phyloP scores from a whole-genome alignment of 2,329 filamentous ascomycete genomes.

The Exophiala calicioides region DNA sequence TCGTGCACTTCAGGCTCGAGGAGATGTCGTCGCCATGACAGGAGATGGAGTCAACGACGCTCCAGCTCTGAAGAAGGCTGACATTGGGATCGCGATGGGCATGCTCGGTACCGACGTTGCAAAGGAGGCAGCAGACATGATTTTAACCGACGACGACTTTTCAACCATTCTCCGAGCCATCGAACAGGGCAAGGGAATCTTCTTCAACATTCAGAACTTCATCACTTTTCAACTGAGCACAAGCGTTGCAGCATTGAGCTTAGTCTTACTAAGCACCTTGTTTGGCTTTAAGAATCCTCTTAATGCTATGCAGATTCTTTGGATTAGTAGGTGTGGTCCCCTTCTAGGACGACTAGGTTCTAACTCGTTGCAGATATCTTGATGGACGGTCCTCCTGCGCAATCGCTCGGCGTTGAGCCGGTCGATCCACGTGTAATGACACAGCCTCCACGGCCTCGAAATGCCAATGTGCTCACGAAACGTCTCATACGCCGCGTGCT shows the following conservation, averaged over 20 bases:
- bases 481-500: conserved; percentile 81
- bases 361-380: conserved; percentile 74
- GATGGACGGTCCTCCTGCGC: conserved; percentile 97
- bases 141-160: conserved; percentile 86
- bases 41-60: conserved; percentile 98
- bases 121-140: conserved; percentile 90
- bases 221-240: conserved; percentile 97
- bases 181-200: conserved; percentile 98
- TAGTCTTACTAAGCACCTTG: conserved; percentile 89
- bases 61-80: conserved; percentile 91
- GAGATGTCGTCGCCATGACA: conserved; percentile 98
- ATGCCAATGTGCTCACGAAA: conserved; percentile 86
- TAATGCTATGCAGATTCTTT: conserved; percentile 99
- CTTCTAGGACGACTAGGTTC: conserved; percentile 15
- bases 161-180: conserved; percentile 90
- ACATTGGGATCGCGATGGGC: conserved; percentile 98
- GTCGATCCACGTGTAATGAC: conserved; percentile 95
- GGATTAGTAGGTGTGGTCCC: conserved; percentile 76
- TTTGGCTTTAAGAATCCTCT: conserved; percentile 92
- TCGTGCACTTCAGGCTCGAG: conserved; percentile 81
- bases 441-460: conserved; percentile 80
- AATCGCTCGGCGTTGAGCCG: conserved; percentile 92
- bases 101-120: conserved; percentile 92
- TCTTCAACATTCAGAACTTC: conserved; percentile 99
- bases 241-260: conserved; percentile 84